Base-by-base conservation (phyloP, 2,329 filamentous ascomycete species). In the Ophiostoma quercus region DNA sequence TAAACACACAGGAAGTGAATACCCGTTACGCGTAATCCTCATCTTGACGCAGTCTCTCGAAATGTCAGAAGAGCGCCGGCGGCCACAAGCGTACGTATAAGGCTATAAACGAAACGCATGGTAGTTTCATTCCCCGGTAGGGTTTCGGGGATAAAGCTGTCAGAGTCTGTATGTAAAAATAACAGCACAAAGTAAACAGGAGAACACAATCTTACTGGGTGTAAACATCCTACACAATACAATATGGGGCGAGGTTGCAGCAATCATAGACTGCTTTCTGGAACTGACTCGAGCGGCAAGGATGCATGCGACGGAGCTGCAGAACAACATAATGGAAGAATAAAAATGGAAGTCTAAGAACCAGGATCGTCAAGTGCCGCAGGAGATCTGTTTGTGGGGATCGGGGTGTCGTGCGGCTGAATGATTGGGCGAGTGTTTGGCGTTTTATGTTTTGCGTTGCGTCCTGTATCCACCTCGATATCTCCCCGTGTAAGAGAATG, bases 111-210 rank as follows among this genome's bases (percentile, higher is more conserved):
- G 57, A 62, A 62, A 62, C 57, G 22, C 57, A 32, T 19, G 57
- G 57, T 62, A 62, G 57, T 62, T 62, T 62, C 57, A 62, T 62
- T 62, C 57, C 57, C 57, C 57, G 57, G 57, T 34, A 32, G 4
- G 9, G 57, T 62, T 62, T 32, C 57, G 57, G 57, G 25, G 57
- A 32, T 34, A 62, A 32, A 16, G 25, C 25, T 62, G 57, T 34
- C 43, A 47, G 43, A 47, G 43, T 16, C 41, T 16, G 51, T 11
- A 4, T 25, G n/a, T 22, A 57, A 57, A 57, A 57, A 57, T 25
- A 57, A 57, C 43, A n/a, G 43, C 12, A 41, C 39, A 14, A 14
- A 14, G 39, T 47, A n/a, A 47, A 47, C 6, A 47, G 43, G 16
- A 47, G 2, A 16, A 47, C 16, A 47, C 16, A n/a, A 19, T 47